phyloP scores from a whole-genome alignment of 2,329 filamentous ascomycete species.

The Orbilia quercus region DNA sequence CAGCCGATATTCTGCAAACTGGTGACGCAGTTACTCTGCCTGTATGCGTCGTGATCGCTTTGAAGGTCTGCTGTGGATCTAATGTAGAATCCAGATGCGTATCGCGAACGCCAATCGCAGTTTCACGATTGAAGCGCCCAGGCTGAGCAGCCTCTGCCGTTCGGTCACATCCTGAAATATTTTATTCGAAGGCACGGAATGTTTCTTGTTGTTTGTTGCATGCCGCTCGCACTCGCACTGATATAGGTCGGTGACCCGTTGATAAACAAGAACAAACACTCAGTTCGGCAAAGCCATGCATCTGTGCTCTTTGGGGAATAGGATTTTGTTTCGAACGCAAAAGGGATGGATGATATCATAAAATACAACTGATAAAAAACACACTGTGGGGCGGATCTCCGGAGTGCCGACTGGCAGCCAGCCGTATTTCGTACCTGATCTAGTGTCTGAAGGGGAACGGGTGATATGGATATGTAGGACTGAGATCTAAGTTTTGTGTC shows the following conservation, averaged over 20 bases:
- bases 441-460: slow-evolving; percentile 23
- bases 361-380: neutral
- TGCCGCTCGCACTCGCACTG: neutral
- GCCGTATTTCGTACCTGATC: slow-evolving; percentile 9
- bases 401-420: neutral
- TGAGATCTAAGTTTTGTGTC: slow-evolving; percentile 4
- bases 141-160: too few species aligned
- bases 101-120: slow-evolving; percentile 18
- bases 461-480: slow-evolving; percentile 25
- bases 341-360: neutral
- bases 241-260: neutral
- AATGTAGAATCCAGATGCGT: neutral
- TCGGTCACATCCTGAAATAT: too few species aligned
- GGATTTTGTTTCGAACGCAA: slow-evolving; percentile 7
- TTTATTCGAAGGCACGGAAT: neutral
- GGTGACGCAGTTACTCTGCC: too few species aligned
- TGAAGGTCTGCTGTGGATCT: too few species aligned
- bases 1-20: too few species aligned
- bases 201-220: slow-evolving; percentile 10
- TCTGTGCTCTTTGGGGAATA: neutral
- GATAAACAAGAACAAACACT: neutral
- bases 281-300: neutral
- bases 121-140: slow-evolving; percentile 12
- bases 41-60: neutral
- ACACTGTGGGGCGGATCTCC: slow-evolving; percentile 2